A percentile compares a stretch with the other conserved stretches of the same genome.
phyloP scores from a whole-genome alignment of 2,329 filamentous ascomycete species.

The Dryadomyces quercus-mongolicae region DNA sequence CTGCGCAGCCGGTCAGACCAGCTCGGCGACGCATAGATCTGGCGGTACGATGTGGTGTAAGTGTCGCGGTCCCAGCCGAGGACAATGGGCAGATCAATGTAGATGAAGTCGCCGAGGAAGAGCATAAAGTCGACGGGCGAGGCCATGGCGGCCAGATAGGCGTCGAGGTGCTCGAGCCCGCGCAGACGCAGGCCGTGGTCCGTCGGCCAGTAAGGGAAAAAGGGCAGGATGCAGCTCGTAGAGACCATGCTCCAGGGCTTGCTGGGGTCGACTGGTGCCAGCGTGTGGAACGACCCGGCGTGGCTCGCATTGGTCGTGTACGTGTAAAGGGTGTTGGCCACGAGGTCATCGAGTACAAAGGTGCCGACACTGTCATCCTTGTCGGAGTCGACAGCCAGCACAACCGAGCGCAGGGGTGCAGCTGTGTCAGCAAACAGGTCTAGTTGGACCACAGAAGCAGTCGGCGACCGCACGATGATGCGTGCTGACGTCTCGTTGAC shows the following conservation, averaged over 20 bases:
- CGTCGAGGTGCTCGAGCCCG: slow-evolving; percentile 64
- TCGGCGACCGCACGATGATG: neutral
- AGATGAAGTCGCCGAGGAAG: slow-evolving; percentile 78
- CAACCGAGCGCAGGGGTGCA: too few species aligned
- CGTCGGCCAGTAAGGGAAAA: slow-evolving; percentile 78
- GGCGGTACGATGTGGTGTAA: slow-evolving; percentile 82
- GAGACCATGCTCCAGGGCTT: slow-evolving; percentile 45
- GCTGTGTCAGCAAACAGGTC: neutral
- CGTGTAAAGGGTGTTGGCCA: neutral
- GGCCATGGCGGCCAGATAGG: slow-evolving; percentile 44
- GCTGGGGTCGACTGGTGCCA: neutral
- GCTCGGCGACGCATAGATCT: slow-evolving; percentile 85
- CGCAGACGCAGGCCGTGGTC: slow-evolving; percentile 71
- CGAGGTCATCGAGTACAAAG: neutral
- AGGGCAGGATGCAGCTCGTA: slow-evolving; percentile 81
- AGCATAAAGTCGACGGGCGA: slow-evolving; percentile 65
- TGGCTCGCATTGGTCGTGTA: neutral
- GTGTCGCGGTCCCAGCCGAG: slow-evolving; percentile 60
- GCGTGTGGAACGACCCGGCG: neutral
- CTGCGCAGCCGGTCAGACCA: slow-evolving; percentile 65
- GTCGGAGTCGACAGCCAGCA: neutral
- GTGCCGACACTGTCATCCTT: neutral
- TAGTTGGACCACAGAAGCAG: neutral
- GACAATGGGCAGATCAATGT: slow-evolving; percentile 73
- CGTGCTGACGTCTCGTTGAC: neutral